Base-by-base conservation (phyloP, 345 rosid genomes). In the Noccaea caerulescens region DNA sequence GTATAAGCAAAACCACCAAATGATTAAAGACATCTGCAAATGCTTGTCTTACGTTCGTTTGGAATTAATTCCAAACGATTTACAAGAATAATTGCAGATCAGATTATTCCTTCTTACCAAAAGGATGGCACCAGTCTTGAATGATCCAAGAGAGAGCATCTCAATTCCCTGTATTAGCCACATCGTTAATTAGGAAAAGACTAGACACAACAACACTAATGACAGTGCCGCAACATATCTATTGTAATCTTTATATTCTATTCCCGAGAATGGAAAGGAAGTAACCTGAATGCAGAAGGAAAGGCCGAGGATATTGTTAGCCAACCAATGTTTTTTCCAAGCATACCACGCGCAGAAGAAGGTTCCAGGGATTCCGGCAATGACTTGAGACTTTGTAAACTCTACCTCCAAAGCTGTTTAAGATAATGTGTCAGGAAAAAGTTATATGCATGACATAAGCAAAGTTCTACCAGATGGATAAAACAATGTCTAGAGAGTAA, bases 321-420 rank as follows among this genome's bases (percentile, higher is more conserved):
- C 99, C 65, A 95, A 76, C 99, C 99, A 95, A 81, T 95, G 99
- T 77, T 95, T 95, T 79, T 95, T 84, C 53, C 81, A 84, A 27
- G 94, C 99, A 72, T 95, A 95, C 99, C 99, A 95, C n/a, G 87
- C 96, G 66, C 99, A 94, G 73, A 94, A 94, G 73, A 94, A 91
- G 57, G 86, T 78, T 77, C 99, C 99, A 65, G 99, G 99, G 76
- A 92, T 89, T 52, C 93, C 97, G 6, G 99, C 98, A 60, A 92
- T 61, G 5, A 92, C 76, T 82, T 94, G 98, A 49, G 99, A 92
- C 80, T 85, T 88, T 46, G 98, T 89, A 83, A 94, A 89, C 83
- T 92, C 99, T 66, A 94, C 80, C 84, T 94, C 93, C 85, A 94
- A 71, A 83, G 98, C 99, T 94, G 92, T 77, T 65, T 45, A 84